Evolutionary conservation across 495 filamentous ascomycete genomes (phyloP).

Genomic region (Tetracladium marchalianum): DNA sequence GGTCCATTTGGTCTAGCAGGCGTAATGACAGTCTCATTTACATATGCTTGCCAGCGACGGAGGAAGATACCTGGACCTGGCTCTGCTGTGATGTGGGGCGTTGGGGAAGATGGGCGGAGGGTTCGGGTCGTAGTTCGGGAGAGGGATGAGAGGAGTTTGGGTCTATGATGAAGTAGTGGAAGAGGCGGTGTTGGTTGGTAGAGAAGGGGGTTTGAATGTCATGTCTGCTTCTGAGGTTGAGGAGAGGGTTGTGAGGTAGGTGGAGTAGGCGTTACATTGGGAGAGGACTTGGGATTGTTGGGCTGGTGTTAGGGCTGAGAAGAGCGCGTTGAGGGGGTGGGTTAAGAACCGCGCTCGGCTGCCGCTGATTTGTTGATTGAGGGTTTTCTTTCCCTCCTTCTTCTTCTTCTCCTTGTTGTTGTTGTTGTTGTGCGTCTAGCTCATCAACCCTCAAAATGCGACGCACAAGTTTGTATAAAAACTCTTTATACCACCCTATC

Average conservation of each 20-base stretch:
- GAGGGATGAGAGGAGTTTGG: constrained; percentile 6
- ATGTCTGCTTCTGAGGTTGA: constrained; percentile 36
- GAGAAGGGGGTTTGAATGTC: constrained; percentile 12
- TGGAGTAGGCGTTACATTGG: constrained; percentile 39
- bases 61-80: constrained; percentile 55
- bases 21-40: constrained; percentile 49
- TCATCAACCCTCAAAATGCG: constrained; percentile 27
- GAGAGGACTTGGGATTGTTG: constrained; percentile 25
- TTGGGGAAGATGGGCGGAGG: constrained; percentile 16
- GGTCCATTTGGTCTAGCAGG: constrained; percentile 34
- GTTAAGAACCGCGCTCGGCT: too few relatives aligned
- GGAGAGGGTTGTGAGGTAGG: constrained; percentile 41
- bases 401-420: too few relatives aligned
- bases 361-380: too few relatives aligned
- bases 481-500: constrained; percentile 36
- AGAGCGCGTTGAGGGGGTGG: constrained; percentile 33
- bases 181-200: constrained; percentile 26
- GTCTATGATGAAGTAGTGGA: too few relatives aligned
- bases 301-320: constrained; percentile 28
- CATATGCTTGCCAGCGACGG: constrained; percentile 49
- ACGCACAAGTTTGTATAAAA: constrained; percentile 27
- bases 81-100: constrained; percentile 17
- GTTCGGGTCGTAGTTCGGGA: background rate
- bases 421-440: background rate
- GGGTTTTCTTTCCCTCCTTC: too few relatives aligned